Evolutionary conservation across 2,329 filamentous ascomycete species (phyloP).

Genomic region (Phialophora expanda): DNA sequence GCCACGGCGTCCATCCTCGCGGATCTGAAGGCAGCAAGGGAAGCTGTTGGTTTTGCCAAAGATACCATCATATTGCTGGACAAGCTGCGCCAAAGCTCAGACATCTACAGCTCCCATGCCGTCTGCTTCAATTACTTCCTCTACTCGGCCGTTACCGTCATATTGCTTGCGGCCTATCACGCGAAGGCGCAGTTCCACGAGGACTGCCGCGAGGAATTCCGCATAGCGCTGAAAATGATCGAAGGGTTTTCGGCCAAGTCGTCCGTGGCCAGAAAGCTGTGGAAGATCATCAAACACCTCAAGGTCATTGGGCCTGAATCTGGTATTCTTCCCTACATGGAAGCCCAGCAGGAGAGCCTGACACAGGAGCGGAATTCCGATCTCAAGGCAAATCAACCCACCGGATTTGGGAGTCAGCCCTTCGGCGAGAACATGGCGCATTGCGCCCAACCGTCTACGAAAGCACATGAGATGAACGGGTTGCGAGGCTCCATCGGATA

Average conservation of each 20-base stretch:
- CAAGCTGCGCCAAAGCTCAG: constrained; percentile 46
- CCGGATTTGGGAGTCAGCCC: neutral
- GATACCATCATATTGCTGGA: constrained; percentile 48
- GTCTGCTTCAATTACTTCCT: constrained; percentile 52
- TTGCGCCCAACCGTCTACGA: neutral
- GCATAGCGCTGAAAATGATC: constrained; percentile 24
- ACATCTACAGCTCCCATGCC: constrained; percentile 49
- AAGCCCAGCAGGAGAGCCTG: constrained; percentile 16
- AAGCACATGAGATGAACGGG: neutral
- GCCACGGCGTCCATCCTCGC: constrained; percentile 47
- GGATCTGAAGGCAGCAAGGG: constrained; percentile 46
- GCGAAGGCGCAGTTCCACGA: constrained; percentile 52
- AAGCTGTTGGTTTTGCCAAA: constrained; percentile 51
- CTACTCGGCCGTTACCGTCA: constrained; percentile 47
- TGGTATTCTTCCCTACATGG: constrained; percentile 23
- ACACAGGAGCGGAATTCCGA: constrained; percentile 2
- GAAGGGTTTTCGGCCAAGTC: constrained; percentile 24
- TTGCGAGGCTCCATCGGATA: constrained; percentile 1
- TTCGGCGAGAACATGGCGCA: neutral
- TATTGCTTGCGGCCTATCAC: constrained; percentile 55
- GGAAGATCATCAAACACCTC: constrained; percentile 29
- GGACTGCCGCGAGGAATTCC: constrained; percentile 44
- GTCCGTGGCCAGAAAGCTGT: constrained; percentile 23
- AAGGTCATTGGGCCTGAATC: constrained; percentile 21
- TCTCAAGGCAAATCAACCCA: neutral